phyloP scores from a whole-genome alignment of 306 rosid species.

The Ochetophila trinervis region DNA sequence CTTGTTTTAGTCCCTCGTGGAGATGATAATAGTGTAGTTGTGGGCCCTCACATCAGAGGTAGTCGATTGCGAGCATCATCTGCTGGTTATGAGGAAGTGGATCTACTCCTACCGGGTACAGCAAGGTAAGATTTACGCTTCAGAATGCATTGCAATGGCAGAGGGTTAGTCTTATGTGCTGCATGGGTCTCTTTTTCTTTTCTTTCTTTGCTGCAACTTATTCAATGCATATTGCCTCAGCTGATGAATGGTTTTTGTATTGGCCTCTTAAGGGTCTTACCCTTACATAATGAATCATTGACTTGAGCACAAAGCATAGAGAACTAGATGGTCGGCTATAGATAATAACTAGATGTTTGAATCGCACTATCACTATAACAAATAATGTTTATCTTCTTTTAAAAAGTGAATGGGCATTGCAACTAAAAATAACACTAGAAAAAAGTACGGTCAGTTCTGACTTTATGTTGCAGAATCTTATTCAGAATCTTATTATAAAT shows the following conservation, averaged over 20 bases:
- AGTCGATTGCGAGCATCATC: conserved; percentile 97
- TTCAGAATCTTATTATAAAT: conserved; percentile 2
- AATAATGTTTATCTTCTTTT: too few relatives aligned
- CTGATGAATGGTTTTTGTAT: too few relatives aligned
- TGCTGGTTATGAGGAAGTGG: conserved; percentile 93
- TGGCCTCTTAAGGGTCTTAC: too few relatives aligned
- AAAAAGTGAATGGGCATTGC: too few relatives aligned
- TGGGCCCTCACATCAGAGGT: conserved; percentile 91
- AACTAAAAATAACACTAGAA: neutral
- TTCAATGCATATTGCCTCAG: neutral
- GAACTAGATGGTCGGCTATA: neutral
- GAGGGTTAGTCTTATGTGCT: neutral
- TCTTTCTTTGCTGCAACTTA: neutral
- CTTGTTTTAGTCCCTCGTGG: conserved; percentile 92
- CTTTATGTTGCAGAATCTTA: conserved; percentile 1
- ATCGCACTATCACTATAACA: too few relatives aligned
- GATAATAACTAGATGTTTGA: too few relatives aligned
- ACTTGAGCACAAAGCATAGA: too few relatives aligned
- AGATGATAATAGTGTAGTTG: conserved; percentile 66
- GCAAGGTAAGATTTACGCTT: conserved; percentile 71
- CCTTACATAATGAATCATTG: too few relatives aligned
- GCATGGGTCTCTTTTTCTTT: neutral
- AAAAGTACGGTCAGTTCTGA: neutral
- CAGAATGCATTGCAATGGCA: neutral
- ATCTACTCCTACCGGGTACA: conserved; percentile 94